Conservation (phyloP, 2,329 filamentous ascomycete species). For the Annulohypoxylon truncatum region DNA sequence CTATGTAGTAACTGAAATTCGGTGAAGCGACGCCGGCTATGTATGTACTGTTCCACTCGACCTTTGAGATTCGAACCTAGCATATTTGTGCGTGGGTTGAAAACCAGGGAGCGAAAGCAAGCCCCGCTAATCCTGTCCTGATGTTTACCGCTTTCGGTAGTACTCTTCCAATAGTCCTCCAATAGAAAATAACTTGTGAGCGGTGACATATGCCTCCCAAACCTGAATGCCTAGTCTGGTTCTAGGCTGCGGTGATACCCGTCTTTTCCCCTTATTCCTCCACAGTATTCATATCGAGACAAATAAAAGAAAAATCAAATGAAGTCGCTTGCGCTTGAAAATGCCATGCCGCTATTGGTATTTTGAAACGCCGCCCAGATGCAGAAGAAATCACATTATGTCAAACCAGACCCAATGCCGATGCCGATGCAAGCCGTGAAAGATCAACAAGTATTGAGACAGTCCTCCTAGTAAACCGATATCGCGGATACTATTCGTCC, state of each 20-base stretch:
- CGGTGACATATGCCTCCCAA: slow-evolving; percentile 45
- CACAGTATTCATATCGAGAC: slow-evolving; percentile 19
- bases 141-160: slow-evolving; percentile 47
- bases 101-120: slow-evolving; percentile 47
- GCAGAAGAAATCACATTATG: slow-evolving; percentile 48
- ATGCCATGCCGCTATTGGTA: slow-evolving; percentile 51
- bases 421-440: slow-evolving; percentile 50
- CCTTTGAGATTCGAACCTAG: slow-evolving; percentile 42
- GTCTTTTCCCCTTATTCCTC: slow-evolving; percentile 23
- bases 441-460: slow-evolving; percentile 47
- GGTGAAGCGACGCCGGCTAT: slow-evolving; percentile 29
- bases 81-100: slow-evolving; percentile 26
- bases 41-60: slow-evolving; percentile 43
- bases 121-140: slow-evolving; percentile 32
- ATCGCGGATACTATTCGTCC: slow-evolving; percentile 65
- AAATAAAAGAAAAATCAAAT: slow-evolving; percentile 41
- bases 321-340: slow-evolving; percentile 48
- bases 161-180: slow-evolving; percentile 40
- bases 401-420: slow-evolving; percentile 40
- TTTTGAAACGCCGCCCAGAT: slow-evolving; percentile 53
- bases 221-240: slow-evolving; percentile 37
- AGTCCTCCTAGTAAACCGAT: slow-evolving; percentile 63
- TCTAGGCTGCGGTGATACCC: slow-evolving; percentile 36
- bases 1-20: slow-evolving; percentile 37
- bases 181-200: slow-evolving; percentile 45